Percentiles rank a stretch among this genome's conserved stretches.
These are phyloP conservation scores for Tilletia horrida DNA, from an alignment of 1,284 basidiomycete species.

Conservation along the genomic window DNA sequence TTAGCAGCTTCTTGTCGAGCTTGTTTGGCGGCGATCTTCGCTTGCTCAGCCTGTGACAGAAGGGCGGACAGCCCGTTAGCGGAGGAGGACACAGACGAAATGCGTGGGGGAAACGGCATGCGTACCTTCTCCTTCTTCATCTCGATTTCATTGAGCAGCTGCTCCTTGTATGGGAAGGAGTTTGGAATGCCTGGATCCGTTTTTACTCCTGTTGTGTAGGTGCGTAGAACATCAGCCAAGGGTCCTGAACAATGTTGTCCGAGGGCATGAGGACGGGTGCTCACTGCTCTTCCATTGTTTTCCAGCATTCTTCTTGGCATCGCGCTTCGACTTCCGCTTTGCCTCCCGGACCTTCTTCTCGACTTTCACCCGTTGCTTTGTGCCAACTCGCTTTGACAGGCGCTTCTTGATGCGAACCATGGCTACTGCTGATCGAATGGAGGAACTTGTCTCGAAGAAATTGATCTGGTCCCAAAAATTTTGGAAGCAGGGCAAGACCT, in stretches of 20 bases:
- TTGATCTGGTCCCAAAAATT: background rate
- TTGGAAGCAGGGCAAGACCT: background rate
- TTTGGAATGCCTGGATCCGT: constrained; percentile 95
- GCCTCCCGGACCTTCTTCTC: constrained; percentile 52
- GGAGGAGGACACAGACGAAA: background rate
- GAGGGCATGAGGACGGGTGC: no score
- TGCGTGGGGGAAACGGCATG: constrained; percentile 31
- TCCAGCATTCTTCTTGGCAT: constrained; percentile 75
- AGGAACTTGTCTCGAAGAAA: background rate
- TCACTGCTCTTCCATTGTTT: constrained; percentile 68
- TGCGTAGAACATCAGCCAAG: background rate
- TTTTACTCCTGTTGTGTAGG: constrained; percentile 60
- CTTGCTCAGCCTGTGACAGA: constrained; percentile 19
- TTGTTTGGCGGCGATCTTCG: constrained; percentile 24
- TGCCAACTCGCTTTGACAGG: constrained; percentile 12
- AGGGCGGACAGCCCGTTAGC: background rate
- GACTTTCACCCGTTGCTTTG: constrained; percentile 43
- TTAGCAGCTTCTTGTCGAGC: constrained; percentile 18
- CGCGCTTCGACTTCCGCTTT: constrained; percentile 59
- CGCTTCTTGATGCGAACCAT: constrained; percentile 18
- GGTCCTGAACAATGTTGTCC: no score
- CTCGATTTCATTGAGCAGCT: constrained; percentile 76
- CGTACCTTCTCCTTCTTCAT: constrained; percentile 32
- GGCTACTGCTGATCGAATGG: background rate
- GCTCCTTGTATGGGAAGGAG: constrained; percentile 93